Evolutionary conservation across 2,329 filamentous ascomycete species (phyloP).

Genomic region (Aspergillus sergii): DNA sequence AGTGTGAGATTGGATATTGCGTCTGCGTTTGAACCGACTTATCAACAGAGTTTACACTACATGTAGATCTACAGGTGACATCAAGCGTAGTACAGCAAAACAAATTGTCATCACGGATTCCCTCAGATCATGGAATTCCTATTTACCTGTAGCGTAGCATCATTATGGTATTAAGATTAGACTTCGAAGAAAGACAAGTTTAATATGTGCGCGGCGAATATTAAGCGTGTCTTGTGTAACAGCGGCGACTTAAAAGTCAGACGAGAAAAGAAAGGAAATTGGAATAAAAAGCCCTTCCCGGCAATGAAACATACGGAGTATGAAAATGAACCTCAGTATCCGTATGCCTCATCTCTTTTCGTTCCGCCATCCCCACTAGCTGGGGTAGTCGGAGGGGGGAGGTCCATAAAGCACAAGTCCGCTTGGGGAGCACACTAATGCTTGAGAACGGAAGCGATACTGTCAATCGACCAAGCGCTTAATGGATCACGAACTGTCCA

Average conservation of each 20-base stretch:
- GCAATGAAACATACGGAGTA: slow-evolving; percentile 19
- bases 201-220: slow-evolving; percentile 21
- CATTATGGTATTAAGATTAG: slow-evolving; percentile 18
- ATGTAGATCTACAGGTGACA: neutral
- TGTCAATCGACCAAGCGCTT: neutral
- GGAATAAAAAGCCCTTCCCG: slow-evolving; percentile 3
- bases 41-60: neutral
- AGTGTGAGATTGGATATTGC: neutral
- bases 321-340: slow-evolving; percentile 11
- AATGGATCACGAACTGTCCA: neutral
- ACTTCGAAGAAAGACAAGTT: slow-evolving; percentile 10
- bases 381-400: neutral
- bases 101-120: neutral
- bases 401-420: neutral
- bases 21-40: neutral
- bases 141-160: slow-evolving; percentile 18
- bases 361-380: neutral
- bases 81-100: neutral
- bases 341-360: slow-evolving; percentile 17
- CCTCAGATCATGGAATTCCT: slow-evolving; percentile 3
- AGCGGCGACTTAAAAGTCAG: slow-evolving; percentile 15
- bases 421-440: neutral
- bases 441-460: neutral
- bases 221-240: slow-evolving; percentile 16
- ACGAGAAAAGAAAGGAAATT: slow-evolving; percentile 4